Percentiles rank a stretch among this genome's conserved stretches.
These are phyloP conservation scores for Tetramitus jugosus DNA, from an alignment of 208 protist species.

Conservation along the genomic window DNA sequence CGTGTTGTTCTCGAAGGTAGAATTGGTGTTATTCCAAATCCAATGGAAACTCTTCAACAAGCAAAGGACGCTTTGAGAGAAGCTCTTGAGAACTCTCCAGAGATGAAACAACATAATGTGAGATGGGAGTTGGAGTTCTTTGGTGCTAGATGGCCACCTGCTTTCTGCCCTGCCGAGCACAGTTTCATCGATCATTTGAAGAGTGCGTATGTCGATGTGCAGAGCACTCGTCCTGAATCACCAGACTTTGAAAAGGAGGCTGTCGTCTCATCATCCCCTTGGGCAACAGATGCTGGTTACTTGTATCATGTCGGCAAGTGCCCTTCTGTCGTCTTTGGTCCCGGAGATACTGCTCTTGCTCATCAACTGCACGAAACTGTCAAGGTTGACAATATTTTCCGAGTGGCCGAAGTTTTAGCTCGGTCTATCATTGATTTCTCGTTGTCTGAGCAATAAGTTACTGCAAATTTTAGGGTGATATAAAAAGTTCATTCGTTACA, in stretches of 20 bases:
- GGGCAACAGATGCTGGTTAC: constrained; percentile 24
- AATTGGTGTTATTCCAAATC: background rate
- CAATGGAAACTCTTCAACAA: constrained; percentile 1
- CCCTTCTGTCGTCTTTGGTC: constrained; percentile 15
- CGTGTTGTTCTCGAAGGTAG: constrained; percentile 16
- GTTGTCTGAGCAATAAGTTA: too few relatives aligned
- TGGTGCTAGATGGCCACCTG: constrained; percentile 16
- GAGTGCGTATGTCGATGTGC: background rate
- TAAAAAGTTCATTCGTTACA: too few relatives aligned
- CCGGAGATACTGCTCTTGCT: constrained; percentile 1
- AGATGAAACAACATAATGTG: background rate
- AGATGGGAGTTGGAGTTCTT: constrained; percentile 19
- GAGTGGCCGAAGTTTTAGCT: constrained; percentile 6
- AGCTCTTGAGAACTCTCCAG: background rate
- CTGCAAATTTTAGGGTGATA: too few relatives aligned
- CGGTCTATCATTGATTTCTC: background rate
- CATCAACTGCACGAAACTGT: constrained; percentile 13
- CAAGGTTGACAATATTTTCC: constrained; percentile 16
- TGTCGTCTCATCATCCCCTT: constrained; percentile 3
- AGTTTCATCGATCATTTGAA: background rate
- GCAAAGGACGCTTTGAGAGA: background rate
- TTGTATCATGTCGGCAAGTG: background rate
- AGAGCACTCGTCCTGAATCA: background rate
- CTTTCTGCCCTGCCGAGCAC: background rate
- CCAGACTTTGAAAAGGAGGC: background rate